Evolutionary conservation across 2,329 filamentous ascomycete genomes (phyloP), one percentile per base, ranked within the genome.

Genomic region (Nemania sp.): DNA sequence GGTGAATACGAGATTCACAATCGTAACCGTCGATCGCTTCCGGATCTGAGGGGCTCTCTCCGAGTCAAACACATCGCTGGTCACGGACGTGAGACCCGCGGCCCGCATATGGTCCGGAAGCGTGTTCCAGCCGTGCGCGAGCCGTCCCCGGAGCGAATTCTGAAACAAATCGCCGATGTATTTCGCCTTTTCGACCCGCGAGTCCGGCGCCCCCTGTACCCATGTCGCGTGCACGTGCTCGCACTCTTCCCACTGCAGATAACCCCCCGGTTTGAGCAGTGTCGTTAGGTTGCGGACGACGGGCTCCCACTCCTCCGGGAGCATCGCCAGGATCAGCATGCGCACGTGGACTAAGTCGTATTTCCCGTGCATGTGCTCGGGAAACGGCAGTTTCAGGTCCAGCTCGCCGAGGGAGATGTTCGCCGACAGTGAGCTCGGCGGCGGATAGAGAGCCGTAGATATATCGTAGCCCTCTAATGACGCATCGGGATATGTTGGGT

Each of bases 321-420:
- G 53, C 56, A 67, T 61, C 3, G 57, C 65, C 45, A 56, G 37
- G 13, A 62, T 55, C 3, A 67, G 29, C 48, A 67, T 50, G 35
- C 65, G 60, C 2, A 54, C 54, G 13, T 67, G 60, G 6, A 67
- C 57, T 34, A 65, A 25, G 34, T 67, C 60, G 39, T 63, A 67
- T 13, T 59, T 57, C 18, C 52, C 65, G 12, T 58, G 51, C 32
- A 67, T 54, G 10, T 63, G 20, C 9, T 58, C 39, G 1, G 65
- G 63, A 25, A 67, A 51, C 4, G 62, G 57, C 25, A 63, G 18
- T 17, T 67, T 67, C 34, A 63, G 25, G 39, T 65, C 62, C 21
- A 40, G 18, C 13, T 55, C 13, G 9, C n/a, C 25, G 11, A 53
- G 32, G 2, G 25, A 15, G 2, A 54, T 2, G 13, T 54, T 54